Evolutionary conservation across 2,329 filamentous ascomycete genomes (phyloP).

Genomic region (Phialophora chinensis): DNA sequence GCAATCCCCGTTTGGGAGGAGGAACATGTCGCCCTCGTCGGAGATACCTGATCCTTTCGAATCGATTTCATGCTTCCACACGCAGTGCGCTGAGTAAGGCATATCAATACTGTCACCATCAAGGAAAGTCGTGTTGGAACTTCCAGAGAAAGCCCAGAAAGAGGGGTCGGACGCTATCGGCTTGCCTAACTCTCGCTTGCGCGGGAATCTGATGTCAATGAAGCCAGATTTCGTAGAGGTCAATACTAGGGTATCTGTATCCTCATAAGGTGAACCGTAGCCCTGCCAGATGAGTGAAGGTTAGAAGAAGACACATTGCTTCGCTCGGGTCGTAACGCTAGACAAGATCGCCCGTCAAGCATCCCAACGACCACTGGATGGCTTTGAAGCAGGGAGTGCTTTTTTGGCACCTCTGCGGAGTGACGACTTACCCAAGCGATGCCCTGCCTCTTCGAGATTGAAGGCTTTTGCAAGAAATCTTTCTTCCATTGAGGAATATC

Average conservation of each 20-base stretch:
- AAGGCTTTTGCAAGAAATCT: conserved; percentile 37
- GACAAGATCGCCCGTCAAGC: neutral
- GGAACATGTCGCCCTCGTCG: conserved; percentile 39
- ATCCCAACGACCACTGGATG: neutral
- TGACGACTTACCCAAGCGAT: conserved; percentile 38
- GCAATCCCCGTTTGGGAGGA: conserved; percentile 38
- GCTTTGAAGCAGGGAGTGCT: neutral
- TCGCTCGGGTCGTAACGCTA: neutral
- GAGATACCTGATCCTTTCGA: conserved; percentile 33
- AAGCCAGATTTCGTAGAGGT: conserved; percentile 33
- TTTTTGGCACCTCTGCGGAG: neutral
- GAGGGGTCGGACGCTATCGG: conserved; percentile 27
- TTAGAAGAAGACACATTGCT: neutral
- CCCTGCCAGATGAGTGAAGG: conserved; percentile 22
- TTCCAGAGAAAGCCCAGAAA: conserved; percentile 39
- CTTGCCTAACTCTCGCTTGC: conserved; percentile 14
- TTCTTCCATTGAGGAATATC: conserved; percentile 36
- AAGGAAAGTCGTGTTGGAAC: conserved; percentile 29
- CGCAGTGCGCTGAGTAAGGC: conserved; percentile 36
- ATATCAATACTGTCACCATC: conserved; percentile 21
- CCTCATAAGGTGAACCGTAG: conserved; percentile 37
- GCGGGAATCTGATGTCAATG: conserved; percentile 39
- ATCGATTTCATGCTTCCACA: conserved; percentile 37
- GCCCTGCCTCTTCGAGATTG: conserved; percentile 34
- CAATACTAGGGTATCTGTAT: conserved; percentile 38